phyloP scores from a whole-genome alignment of 805 yeast species.

The Kuraishia hungarica region DNA sequence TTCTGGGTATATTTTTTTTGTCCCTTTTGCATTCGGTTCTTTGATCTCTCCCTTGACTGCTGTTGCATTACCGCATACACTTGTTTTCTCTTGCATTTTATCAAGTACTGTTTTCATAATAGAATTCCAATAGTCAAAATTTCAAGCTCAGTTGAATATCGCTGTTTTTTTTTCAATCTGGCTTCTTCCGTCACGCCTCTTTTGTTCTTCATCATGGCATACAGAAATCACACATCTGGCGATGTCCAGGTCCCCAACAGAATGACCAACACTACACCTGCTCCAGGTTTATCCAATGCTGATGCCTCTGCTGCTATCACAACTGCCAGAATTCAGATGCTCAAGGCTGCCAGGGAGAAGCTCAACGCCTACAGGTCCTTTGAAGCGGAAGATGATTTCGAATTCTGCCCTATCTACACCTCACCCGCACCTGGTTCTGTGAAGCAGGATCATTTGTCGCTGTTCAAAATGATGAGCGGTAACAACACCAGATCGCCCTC shows the following conservation, averaged over 20 bases:
- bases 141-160: too few relatives aligned
- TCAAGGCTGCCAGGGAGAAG: slow-evolving; percentile 27
- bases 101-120: too few relatives aligned
- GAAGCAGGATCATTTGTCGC: neutral
- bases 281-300: neutral
- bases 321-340: neutral
- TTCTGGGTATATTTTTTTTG: too few relatives aligned
- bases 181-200: too few relatives aligned
- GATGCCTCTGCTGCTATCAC: neutral
- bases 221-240: neutral
- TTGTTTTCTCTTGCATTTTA: too few relatives aligned
- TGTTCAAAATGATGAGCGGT: slow-evolving; percentile 1
- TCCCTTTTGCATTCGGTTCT: neutral
- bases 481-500: slow-evolving; percentile 1
- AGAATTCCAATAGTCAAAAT: too few relatives aligned
- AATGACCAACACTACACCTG: slow-evolving; percentile 3
- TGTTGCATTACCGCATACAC: too few relatives aligned
- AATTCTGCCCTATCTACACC: slow-evolving; percentile 46
- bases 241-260: slow-evolving; percentile 5
- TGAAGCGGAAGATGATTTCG: slow-evolving; percentile 63
- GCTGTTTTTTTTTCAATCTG: too few relatives aligned
- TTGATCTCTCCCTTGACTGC: neutral
- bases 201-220: neutral
- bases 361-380: slow-evolving; percentile 60
- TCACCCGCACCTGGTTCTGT: neutral